A percentile compares a stretch with the other conserved stretches of the same genome.
Conservation (phyloP, 2,329 filamentous ascomycete species). For the Epichloe typhina region DNA sequence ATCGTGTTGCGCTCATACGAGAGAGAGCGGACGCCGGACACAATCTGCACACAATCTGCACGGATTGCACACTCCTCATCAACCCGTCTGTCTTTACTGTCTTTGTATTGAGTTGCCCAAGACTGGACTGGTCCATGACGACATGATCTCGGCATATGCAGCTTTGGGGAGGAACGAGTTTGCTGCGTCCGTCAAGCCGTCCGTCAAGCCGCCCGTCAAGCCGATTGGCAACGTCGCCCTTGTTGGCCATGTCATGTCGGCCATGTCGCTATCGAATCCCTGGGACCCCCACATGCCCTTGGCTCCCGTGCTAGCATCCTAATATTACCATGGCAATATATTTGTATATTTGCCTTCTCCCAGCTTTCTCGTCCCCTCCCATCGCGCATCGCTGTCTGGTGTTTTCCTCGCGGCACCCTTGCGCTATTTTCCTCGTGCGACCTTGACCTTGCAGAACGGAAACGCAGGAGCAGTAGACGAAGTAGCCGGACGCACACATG, state of each 20-base stretch:
- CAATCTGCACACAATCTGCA: too few relatives aligned
- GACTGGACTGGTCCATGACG: too few relatives aligned
- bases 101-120: too few relatives aligned
- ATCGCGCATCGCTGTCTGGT: too few relatives aligned
- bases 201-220: too few relatives aligned
- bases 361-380: background rate
- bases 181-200: too few relatives aligned
- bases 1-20: background rate
- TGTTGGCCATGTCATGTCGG: background rate
- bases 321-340: too few relatives aligned
- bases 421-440: conserved; percentile 6
- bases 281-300: background rate
- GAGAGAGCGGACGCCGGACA: too few relatives aligned
- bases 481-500: background rate
- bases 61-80: too few relatives aligned
- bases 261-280: background rate
- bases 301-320: background rate
- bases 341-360: too few relatives aligned
- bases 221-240: background rate
- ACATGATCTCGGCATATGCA: background rate
- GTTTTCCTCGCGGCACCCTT: background rate
- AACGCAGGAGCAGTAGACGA: background rate
- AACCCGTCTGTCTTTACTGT: too few relatives aligned
- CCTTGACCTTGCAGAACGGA: conserved; percentile 1
- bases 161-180: background rate